Evolutionary conservation across 2,329 filamentous ascomycete genomes (phyloP), one percentile per base, ranked within the genome.

Genomic region (Aspergillus intermedius): DNA sequence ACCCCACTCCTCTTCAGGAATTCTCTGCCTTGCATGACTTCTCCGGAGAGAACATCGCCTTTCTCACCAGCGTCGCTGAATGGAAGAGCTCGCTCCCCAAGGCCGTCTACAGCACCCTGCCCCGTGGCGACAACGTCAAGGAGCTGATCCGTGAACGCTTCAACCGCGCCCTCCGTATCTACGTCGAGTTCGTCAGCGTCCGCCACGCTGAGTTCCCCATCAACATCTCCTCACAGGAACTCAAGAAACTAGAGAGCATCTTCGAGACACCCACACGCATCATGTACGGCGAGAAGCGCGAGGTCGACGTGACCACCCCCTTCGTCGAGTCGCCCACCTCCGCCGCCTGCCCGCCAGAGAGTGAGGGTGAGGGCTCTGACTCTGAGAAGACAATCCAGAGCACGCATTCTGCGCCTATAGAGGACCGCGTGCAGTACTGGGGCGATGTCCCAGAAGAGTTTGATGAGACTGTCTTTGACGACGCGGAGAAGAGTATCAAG

Each of bases 41-140:
- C 60, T 86, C 83, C 0, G 83, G 82, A 12, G 84, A 87, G 62
- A 87, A 87, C 60, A 82, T 87, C 54, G 77, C 82, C 42, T 87
- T 87, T 62, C 66, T 87, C 4, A 78, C 75, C 7, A 70, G 74
- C 37, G 76, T 85, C 7, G 70, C 74, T 2, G 73, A 76, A 49
- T 86, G 80, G 79, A 82, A 79, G 60, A 46, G n/a, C 42, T 42
- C 46, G 8, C 47, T 62, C 1, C 57, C 62, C 7, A 52, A 59
- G 25, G 54, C 59, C 12, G 54, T 58, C 44, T 56, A 59, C 17
- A 47, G 48, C 53, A 35, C 47, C 39, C 49, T 48, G 6, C 19
- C 52, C 3, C 56, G 57, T 1, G 45, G 68, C 66, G 54, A 56
- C 15, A 55, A 52, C 37, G 47, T 51, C n/a, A 48, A 49, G 15